Base-by-base conservation (phyloP, 805 yeast genomes). In the Monosporozyma servazzii region DNA sequence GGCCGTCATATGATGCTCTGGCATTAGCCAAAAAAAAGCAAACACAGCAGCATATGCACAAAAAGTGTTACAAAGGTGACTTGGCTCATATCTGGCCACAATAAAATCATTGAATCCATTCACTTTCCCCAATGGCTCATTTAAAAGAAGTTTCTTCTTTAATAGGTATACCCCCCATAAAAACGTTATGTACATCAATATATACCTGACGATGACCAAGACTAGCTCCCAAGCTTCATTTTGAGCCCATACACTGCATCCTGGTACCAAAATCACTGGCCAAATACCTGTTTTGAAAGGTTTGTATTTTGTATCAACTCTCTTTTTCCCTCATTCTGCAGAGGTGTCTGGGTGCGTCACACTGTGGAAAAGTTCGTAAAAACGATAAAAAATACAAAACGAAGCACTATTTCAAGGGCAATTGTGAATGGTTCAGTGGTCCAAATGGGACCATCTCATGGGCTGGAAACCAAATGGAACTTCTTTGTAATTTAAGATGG, bases 371-470 rank as follows among this genome's bases (percentile, higher is more conserved):
- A n/a, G n/a, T n/a, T n/a, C n/a, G n/a, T n/a, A n/a, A n/a, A n/a
- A n/a, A n/a, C n/a, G n/a, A n/a, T n/a, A n/a, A n/a, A 41, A 41
- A 41, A 41, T 41, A 41, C 44, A 41, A 41, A 41, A 41, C 21
- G 3, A 21, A 5, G 2, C 44, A 8, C 21, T 41, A 29, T 41
- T 41, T 21, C 10, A 11, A 21, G 17, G 4, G 17, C 44, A 2
- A 10, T 21, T 41, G 7, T 8, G 5, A 15, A n/a, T 3, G 44
- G 15, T 41, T 11, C 29, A 20, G 17, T 41, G 29, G 29, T 13
- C 44, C 44, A 41, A 41, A 41, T 21, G 3, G 29, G 9, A 41
- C 44, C 44, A 21, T 41, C 29, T 41, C 2, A 21, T 3, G 3
- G 44, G 44, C 29, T 13, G 17, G 3, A 7, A 4, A 33, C 4